Evolutionary conservation across 768 basidiomycete genomes (phyloP), one percentile per base, ranked within the genome.

Genomic region (Pleurotus djamor): DNA sequence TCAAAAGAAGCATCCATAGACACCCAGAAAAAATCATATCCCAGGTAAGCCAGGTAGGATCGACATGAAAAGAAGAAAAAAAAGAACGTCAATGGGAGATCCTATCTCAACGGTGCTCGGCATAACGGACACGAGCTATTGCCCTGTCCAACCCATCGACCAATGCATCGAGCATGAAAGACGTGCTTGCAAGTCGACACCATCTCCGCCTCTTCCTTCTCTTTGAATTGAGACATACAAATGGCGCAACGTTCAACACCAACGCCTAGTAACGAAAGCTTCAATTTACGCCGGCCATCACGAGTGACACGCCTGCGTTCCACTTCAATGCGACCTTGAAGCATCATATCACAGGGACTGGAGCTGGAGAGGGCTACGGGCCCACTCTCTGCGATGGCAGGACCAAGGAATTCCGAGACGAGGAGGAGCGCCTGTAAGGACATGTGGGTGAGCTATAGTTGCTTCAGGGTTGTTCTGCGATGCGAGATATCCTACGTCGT

Each of bases 211-310:
- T 66, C 64, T 59, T 92, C 86, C 14, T 72, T 81, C 6, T 73
- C 77, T 71, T 76, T 84, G 73, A 90, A 92, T 71, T 87, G 87
- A 49, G 78, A 80, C 68, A 91, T 72, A 68, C 91, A 92, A 52
- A 91, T 86, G 43, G 85, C 81, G 70, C 91, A 93, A 66, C 83
- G 83, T 62, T 87, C 83, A 36, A 92, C 89, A 1, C 76, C 66
- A 12, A 80, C 74, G 41, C 86, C 91, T 16, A 89, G 72, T 52
- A 92, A 68, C 6, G 78, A 76, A 51, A 91, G 70, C 74, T 91
- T 92, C 48, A 90, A 65, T 74, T 91, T 92, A 57, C 85, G 77
- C 45, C 85, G 85, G 4, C 90, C 89, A 64, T 89, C 82, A 62
- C 76, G 76, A 50, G 82, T 83, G 50, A 78, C 77, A 21, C 90